Conservation (phyloP, 2,329 filamentous ascomycete species). For the Madurella fahalii region DNA sequence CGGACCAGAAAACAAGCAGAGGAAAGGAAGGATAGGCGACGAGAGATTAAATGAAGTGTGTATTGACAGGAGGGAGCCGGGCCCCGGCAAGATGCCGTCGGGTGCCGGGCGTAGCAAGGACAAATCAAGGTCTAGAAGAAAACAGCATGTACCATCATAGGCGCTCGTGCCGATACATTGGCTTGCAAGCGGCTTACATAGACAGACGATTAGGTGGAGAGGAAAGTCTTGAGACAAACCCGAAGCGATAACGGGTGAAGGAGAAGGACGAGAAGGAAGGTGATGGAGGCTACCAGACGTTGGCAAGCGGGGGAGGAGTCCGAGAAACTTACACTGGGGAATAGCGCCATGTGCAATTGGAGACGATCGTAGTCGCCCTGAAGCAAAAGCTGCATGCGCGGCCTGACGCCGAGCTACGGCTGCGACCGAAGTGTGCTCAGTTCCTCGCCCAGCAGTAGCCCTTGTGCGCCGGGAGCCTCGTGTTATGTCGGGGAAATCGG, state of each 20-base stretch:
- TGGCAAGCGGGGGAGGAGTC: background rate
- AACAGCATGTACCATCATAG: no score
- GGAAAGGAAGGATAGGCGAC: background rate
- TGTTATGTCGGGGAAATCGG: conserved; percentile 6
- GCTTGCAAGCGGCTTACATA: no score
- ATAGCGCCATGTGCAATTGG: conserved; percentile 1
- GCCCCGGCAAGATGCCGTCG: no score
- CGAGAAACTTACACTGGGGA: background rate
- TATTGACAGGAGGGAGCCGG: background rate
- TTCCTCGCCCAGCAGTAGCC: background rate
- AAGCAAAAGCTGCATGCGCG: conserved; percentile 4
- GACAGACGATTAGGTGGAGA: background rate
- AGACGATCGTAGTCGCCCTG: conserved; percentile 4
- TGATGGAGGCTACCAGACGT: background rate
- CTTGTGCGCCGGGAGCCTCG: conserved; percentile 13
- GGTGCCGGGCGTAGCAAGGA: no score
- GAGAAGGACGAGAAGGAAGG: background rate
- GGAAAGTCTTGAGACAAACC: background rate
- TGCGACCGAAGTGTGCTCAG: conserved; percentile 1
- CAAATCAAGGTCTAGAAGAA: no score
- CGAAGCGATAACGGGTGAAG: background rate
- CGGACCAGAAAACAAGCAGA: background rate
- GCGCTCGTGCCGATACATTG: no score
- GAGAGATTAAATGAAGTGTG: background rate
- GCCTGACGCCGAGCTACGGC: background rate